Percentiles rank a stretch among this genome's conserved stretches.
These are phyloP conservation scores for Ophiostoma novo-ulmi DNA, from an alignment of 2,329 filamentous ascomycete genomes.

Conservation along the genomic window DNA sequence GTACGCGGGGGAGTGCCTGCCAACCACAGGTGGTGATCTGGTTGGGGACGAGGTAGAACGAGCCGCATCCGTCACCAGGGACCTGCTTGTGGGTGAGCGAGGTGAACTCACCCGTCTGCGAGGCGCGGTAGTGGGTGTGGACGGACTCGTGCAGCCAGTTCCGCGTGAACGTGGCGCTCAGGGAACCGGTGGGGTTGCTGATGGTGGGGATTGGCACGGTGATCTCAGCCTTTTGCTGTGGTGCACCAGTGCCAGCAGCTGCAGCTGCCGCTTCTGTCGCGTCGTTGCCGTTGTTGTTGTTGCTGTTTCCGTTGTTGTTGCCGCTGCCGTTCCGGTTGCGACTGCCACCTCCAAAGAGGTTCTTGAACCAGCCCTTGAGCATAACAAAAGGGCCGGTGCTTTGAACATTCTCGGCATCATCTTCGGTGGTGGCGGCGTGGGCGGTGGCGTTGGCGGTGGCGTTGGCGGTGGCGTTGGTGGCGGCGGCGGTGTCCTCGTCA, in stretches of 20 bases:
- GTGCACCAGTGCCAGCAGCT: background rate
- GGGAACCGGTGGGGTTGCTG: slow-evolving; percentile 10
- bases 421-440: background rate
- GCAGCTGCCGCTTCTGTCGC: background rate
- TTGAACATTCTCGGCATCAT: background rate
- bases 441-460: background rate
- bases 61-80: slow-evolving; percentile 27
- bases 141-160: slow-evolving; percentile 25
- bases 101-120: slow-evolving; percentile 21
- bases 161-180: slow-evolving; percentile 17
- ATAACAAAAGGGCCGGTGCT: background rate
- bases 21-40: slow-evolving; percentile 25
- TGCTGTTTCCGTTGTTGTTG: too few species aligned
- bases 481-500: background rate
- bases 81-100: slow-evolving; percentile 24
- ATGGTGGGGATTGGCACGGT: slow-evolving; percentile 10
- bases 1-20: slow-evolving; percentile 22
- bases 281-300: background rate
- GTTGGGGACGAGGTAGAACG: slow-evolving; percentile 26
- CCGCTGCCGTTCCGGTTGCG: background rate
- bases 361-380: background rate
- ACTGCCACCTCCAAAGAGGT: background rate
- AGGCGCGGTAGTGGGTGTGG: slow-evolving; percentile 20
- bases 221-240: slow-evolving; percentile 3
- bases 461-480: background rate